phyloP scores from a whole-genome alignment of 345 rosid genomes.

The Arabidopsis arenosa region DNA sequence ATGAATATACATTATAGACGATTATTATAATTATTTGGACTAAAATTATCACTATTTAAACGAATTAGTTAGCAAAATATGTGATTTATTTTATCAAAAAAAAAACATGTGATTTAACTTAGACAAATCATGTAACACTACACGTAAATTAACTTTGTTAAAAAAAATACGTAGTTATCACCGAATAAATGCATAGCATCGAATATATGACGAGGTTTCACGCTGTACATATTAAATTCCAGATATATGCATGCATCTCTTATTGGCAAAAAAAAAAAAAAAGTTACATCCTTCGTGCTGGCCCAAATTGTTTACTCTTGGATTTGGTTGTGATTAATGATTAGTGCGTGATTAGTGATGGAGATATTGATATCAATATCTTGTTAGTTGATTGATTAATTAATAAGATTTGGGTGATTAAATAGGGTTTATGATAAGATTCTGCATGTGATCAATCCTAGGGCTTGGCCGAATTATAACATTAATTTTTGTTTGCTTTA shows the following conservation, averaged over 20 bases:
- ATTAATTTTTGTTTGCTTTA: neutral
- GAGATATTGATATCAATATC: conserved; percentile 40
- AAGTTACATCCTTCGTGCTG: neutral
- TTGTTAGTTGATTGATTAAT: conserved; percentile 40
- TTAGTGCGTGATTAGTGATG: conserved; percentile 35
- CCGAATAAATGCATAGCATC: neutral
- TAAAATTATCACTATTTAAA: neutral
- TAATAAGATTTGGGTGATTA: conserved; percentile 38
- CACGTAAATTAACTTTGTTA: neutral
- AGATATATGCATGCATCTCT: neutral
- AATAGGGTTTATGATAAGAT: conserved; percentile 36
- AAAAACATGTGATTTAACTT: neutral
- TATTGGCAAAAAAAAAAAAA: no score
- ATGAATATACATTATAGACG: neutral
- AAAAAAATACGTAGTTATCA: neutral
- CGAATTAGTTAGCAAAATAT: neutral
- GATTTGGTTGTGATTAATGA: conserved; percentile 37
- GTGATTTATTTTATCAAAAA: no score
- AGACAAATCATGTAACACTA: neutral
- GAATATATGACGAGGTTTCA: no score
- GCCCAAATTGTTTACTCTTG: conserved; percentile 29
- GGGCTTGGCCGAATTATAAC: conserved; percentile 7
- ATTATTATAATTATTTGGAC: neutral
- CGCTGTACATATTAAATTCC: neutral
- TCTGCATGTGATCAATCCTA: conserved; percentile 38